Percentiles rank a stretch among this genome's conserved stretches.
Evolutionary conservation across 768 basidiomycete species (phyloP).

Genomic region (Suillus americanus): DNA sequence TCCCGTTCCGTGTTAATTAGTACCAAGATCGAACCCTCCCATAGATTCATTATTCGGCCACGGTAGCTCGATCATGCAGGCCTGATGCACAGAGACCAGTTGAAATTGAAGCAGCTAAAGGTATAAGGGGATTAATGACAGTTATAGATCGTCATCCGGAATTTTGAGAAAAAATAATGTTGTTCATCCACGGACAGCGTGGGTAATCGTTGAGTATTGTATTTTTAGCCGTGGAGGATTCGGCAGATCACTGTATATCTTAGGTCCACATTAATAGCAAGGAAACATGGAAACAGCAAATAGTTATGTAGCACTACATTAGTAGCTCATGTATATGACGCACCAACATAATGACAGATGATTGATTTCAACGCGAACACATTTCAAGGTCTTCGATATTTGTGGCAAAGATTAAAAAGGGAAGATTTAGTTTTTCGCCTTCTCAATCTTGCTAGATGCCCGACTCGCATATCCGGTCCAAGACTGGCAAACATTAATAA

Average conservation of each 20-base stretch:
- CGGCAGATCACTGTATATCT: slow-evolving; percentile 16
- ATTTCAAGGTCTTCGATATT: slow-evolving; percentile 1
- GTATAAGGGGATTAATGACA: slow-evolving; percentile 38
- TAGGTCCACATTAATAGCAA: slow-evolving; percentile 15
- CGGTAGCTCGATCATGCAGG: slow-evolving; percentile 34
- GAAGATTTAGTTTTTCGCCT: slow-evolving; percentile 28
- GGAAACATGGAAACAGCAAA: slow-evolving; percentile 11
- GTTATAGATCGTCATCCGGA: slow-evolving; percentile 33
- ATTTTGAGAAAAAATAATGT: slow-evolving; percentile 17
- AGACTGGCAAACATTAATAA: slow-evolving; percentile 52
- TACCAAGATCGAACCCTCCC: slow-evolving; percentile 13
- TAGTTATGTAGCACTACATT: slow-evolving; percentile 31
- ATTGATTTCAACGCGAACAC: background rate
- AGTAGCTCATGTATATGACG: slow-evolving; percentile 16
- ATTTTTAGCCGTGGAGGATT: slow-evolving; percentile 17
- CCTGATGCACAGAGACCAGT: slow-evolving; percentile 40
- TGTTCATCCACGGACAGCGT: slow-evolving; percentile 13
- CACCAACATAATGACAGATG: slow-evolving; percentile 6
- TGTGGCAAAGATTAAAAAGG: background rate
- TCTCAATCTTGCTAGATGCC: slow-evolving; percentile 70
- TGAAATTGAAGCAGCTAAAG: slow-evolving; percentile 33
- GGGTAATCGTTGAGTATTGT: slow-evolving; percentile 22
- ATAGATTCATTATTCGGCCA: slow-evolving; percentile 36
- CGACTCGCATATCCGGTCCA: slow-evolving; percentile 94
- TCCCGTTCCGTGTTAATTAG: slow-evolving; percentile 11